Evolutionary conservation across 192 early-diverging fungal genomes (phyloP).

Genomic region (Spinellus fusiger): DNA sequence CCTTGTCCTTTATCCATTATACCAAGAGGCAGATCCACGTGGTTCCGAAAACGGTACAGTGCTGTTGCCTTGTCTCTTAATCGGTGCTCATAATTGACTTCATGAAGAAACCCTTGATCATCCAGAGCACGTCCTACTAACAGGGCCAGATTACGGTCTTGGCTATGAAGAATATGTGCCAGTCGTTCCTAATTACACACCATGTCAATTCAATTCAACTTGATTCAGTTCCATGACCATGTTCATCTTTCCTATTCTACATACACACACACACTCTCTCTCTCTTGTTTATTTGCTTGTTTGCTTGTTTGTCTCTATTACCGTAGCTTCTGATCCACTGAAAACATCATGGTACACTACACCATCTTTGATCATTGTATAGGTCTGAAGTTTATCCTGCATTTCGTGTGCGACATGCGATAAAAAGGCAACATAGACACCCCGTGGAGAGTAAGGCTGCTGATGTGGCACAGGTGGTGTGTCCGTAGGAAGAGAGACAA

Average conservation of each 20-base stretch:
- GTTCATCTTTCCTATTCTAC: background rate
- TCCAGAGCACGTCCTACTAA: conserved; percentile 83
- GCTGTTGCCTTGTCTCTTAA: conserved; percentile 75
- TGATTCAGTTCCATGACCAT: too few species aligned
- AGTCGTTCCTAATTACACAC: conserved; percentile 40
- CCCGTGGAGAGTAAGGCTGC: background rate
- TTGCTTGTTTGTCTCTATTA: conserved; percentile 24
- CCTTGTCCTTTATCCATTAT: conserved; percentile 2
- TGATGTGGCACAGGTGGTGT: background rate
- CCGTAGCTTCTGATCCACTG: conserved; percentile 83
- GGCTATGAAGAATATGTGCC: conserved; percentile 64
- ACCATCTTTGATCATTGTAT: conserved; percentile 64
- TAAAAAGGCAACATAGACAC: conserved; percentile 66
- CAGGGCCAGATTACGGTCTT: conserved; percentile 82
- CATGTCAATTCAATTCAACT: background rate
- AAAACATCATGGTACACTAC: conserved; percentile 83
- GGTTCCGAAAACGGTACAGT: conserved; percentile 73
- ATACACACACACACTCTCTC: too few species aligned
- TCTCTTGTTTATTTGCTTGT: too few species aligned
- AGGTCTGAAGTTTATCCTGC: conserved; percentile 47
- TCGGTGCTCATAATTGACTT: conserved; percentile 79
- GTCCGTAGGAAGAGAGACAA: too few species aligned
- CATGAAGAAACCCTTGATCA: conserved; percentile 85
- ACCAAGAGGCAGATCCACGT: background rate
- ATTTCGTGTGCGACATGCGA: conserved; percentile 65